These are phyloP conservation scores for Hymenochaete sp. DNA, from an alignment of 1,284 basidiomycete genomes.

Conservation along the genomic window DNA sequence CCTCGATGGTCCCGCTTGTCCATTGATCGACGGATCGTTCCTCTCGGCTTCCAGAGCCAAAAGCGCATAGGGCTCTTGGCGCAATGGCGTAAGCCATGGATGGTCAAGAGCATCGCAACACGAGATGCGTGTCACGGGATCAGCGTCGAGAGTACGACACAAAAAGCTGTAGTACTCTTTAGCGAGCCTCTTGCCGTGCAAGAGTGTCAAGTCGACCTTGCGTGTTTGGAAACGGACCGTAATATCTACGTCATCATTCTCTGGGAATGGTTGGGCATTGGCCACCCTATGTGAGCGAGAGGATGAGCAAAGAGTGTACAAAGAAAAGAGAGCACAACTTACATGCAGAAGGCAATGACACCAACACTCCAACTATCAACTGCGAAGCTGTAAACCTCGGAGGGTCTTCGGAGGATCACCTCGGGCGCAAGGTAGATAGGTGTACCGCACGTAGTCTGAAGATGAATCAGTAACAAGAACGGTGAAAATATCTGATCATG, in stretches of 20 bases:
- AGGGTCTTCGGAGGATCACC: slow-evolving; percentile 62
- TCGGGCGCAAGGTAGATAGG: slow-evolving; percentile 81
- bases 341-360: slow-evolving; percentile 86
- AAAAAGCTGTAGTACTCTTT: slow-evolving; percentile 41
- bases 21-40: too few relatives aligned
- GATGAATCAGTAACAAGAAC: background rate
- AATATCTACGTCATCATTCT: slow-evolving; percentile 51
- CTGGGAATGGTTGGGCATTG: slow-evolving; percentile 60
- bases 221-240: slow-evolving; percentile 47
- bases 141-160: slow-evolving; percentile 36
- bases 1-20: too few relatives aligned
- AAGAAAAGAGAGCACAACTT: slow-evolving; percentile 22
- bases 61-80: too few relatives aligned
- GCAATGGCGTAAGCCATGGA: too few relatives aligned
- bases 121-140: slow-evolving; percentile 50
- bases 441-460: slow-evolving; percentile 81
- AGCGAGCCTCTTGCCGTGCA: slow-evolving; percentile 34
- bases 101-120: slow-evolving; percentile 51
- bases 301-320: background rate
- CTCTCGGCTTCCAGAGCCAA: too few relatives aligned
- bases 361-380: slow-evolving; percentile 94
- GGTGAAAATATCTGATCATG: slow-evolving; percentile 11
- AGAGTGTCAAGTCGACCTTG: slow-evolving; percentile 49
- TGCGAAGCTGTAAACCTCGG: slow-evolving; percentile 70
- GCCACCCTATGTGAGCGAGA: slow-evolving; percentile 57